Evolutionary conservation across 768 basidiomycete species (phyloP), one percentile per base, ranked within the genome.

Genomic region (Bullera alba): DNA sequence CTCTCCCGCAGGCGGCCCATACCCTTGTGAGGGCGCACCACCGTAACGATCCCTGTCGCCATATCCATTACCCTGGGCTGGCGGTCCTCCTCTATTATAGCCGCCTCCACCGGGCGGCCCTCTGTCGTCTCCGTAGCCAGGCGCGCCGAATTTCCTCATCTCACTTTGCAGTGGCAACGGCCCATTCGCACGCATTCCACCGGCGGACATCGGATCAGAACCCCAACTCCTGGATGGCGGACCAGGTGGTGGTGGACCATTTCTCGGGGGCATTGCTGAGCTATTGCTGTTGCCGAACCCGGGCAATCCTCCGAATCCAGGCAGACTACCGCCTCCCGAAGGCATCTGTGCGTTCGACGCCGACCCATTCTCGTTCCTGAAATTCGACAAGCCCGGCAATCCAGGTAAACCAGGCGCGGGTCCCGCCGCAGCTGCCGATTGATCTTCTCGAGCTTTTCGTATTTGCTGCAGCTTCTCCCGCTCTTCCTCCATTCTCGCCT

Each of bases 401-500:
- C n/a, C n/a, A n/a, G n/a, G n/a, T n/a, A n/a, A n/a, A n/a, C n/a
- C n/a, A n/a, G n/a, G n/a, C n/a, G n/a, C n/a, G n/a, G n/a, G n/a
- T n/a, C n/a, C n/a, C n/a, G n/a, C n/a, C n/a, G n/a, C n/a, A n/a
- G n/a, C n/a, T n/a, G n/a, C n/a, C n/a, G n/a, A n/a, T n/a, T 39
- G 12, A 10, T 39, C 37, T 7, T 39, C 37, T 21, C 19, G n/a
- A n/a, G n/a, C 10, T 39, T 21, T 39, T 21, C 10, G 19, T 21
- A 8, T 10, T 21, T 21, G 12, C 12, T 10, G 7, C 44, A 32
- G 16, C 34, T 16, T 12, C 6, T 37, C n/a, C 34, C 56, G 3
- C 29, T 47, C 36, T 43, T 34, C 50, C 30, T 57, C 60, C 48
- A 61, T 54, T 39, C 56, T 58, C 12, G 44, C 28, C 12, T 35